These are phyloP conservation scores for Tolypocladium guangdongense DNA, from an alignment of 2,329 filamentous ascomycete genomes.

Conservation along the genomic window DNA sequence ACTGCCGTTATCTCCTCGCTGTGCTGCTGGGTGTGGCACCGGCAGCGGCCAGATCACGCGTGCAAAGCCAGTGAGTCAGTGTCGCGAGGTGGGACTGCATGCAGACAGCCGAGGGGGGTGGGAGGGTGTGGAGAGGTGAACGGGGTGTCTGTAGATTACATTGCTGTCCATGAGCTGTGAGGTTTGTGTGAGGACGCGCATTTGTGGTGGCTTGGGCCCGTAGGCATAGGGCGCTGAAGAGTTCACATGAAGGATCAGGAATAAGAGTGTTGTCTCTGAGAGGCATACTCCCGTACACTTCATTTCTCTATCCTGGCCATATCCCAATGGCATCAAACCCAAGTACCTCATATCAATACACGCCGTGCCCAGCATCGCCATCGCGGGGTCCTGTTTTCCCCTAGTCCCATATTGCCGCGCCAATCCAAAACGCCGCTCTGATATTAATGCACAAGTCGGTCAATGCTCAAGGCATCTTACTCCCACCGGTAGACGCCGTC, in stretches of 20 bases:
- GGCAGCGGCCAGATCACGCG: neutral
- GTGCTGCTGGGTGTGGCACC: too few relatives aligned
- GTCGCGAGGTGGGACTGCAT: neutral
- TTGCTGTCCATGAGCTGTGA: too few relatives aligned
- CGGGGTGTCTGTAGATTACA: neutral
- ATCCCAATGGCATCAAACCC: neutral
- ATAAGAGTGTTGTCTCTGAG: too few relatives aligned
- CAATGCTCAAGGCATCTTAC: conserved; percentile 11
- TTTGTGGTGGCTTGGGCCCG: too few relatives aligned
- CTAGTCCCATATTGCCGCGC: neutral
- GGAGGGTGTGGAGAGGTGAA: neutral
- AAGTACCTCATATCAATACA: neutral
- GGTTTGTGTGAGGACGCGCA: too few relatives aligned
- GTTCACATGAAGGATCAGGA: neutral
- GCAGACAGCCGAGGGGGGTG: too few relatives aligned
- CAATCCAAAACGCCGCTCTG: neutral
- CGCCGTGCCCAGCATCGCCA: neutral
- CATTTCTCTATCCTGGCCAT: neutral
- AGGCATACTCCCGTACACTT: neutral
- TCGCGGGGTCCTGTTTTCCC: neutral
- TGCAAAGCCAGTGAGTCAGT: neutral
- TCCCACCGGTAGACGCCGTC: conserved; percentile 29
- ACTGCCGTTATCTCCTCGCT: neutral
- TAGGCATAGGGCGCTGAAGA: too few relatives aligned
- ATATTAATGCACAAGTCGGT: neutral